These are phyloP conservation scores for Pseudozyma sp. DNA, from an alignment of 1,284 basidiomycete genomes.

Conservation along the genomic window DNA sequence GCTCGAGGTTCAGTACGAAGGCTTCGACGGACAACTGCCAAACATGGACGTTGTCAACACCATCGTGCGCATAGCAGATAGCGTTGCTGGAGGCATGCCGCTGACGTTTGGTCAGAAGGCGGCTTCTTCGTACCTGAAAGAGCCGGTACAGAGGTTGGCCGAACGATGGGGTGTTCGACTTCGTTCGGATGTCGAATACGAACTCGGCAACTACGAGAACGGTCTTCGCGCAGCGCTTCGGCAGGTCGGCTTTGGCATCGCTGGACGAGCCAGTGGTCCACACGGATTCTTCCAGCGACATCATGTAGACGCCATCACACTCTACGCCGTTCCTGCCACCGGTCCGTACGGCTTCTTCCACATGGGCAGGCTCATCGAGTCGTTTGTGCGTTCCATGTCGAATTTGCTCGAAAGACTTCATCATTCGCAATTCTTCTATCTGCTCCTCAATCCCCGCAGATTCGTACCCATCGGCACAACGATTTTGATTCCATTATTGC, in stretches of 20 bases:
- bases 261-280: constrained; percentile 45
- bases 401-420: constrained; percentile 67
- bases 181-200: constrained; percentile 25
- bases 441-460: constrained; percentile 50
- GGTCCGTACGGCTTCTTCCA: constrained; percentile 96
- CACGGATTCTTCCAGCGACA: constrained; percentile 73
- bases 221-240: constrained; percentile 23
- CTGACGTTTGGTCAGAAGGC: constrained; percentile 11
- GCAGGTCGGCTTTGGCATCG: constrained; percentile 25
- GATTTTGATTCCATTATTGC: constrained; percentile 56
- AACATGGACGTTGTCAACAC: constrained; percentile 96
- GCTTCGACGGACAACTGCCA: constrained; percentile 90
- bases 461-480: constrained; percentile 63
- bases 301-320: constrained; percentile 91
- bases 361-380: constrained; percentile 74
- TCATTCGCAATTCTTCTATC: constrained; percentile 68
- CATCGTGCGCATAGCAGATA: constrained; percentile 78
- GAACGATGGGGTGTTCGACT: constrained; percentile 2
- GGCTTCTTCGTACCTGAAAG: constrained; percentile 11
- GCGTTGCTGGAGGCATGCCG: constrained; percentile 72
- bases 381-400: constrained; percentile 60
- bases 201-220: constrained; percentile 30
- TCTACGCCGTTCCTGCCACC: constrained; percentile 85
- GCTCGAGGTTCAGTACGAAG: constrained; percentile 92
- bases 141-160: constrained; percentile 13